Base-by-base conservation (phyloP, 192 early-diverging fungal genomes). In the Dissophora globulifera region DNA sequence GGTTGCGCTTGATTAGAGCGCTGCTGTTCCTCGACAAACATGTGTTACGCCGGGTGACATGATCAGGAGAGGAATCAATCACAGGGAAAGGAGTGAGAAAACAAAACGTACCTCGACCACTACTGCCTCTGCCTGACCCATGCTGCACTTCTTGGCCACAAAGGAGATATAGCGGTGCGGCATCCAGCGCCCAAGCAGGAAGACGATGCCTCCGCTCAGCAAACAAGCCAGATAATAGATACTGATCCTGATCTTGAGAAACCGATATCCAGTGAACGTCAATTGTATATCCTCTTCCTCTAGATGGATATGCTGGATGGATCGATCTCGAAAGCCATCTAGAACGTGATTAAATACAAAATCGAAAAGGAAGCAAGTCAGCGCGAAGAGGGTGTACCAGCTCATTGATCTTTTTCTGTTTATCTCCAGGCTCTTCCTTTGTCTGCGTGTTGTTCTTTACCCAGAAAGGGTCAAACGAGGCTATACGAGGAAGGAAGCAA, bases 101-200 rank as follows among this genome's bases (percentile, higher is more conserved):
- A n/a, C 32, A 32, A 56, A 38, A 56, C 20, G 22, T 81, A 83
- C 85, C 69, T 84, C 83, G 17, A 94, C 84, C 1, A 88, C 83
- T 17, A 93, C 66, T 51, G 79, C 84, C 22, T 88, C 84, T 4
- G 97, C 95, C 13, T 87, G 84, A 35, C 80, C 80, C 46, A 98
- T 82, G 10, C 82, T 74, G 35, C 82, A 90, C 4, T 61, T 72
- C 11, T 38, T 42, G 16, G 91, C 90, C 0, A 90, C 89, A 83
- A 91, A 88, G 30, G 67, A 60, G 32, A 96, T 83, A 71, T 88
- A 90, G 75, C 90, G 83, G 32, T 70, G 69, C 46, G 94, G 93
- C 45, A 97, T 76, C 96, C 97, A 98, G 43, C 94, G 90, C 57
- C 87, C 91, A 16, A 96, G 38, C 22, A 98, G 78, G 54, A 88